These are phyloP conservation scores for Fusarium brevicatenulatum DNA, from an alignment of 2,329 filamentous ascomycete genomes.

Conservation along the genomic window DNA sequence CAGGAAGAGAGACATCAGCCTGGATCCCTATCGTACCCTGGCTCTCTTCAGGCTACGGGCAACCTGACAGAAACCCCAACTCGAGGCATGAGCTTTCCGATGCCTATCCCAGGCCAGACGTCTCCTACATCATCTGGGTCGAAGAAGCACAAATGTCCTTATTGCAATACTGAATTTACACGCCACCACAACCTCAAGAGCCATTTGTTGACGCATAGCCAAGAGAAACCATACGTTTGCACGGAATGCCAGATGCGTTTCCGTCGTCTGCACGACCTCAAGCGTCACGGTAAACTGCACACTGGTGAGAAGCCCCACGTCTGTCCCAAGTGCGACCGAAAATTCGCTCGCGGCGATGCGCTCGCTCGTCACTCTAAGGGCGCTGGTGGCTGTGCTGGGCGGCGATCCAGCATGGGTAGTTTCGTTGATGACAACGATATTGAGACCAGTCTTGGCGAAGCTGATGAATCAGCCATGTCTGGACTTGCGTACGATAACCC, in stretches of 20 bases:
- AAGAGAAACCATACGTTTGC: conserved; percentile 97
- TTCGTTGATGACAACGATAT: conserved; percentile 83
- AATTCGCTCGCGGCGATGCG: conserved; percentile 95
- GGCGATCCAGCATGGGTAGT: conserved; percentile 84
- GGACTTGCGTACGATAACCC: conserved; percentile 65
- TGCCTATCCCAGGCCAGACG: conserved; percentile 57
- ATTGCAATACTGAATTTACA: conserved; percentile 96
- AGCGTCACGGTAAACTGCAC: conserved; percentile 95
- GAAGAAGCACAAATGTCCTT: conserved; percentile 96
- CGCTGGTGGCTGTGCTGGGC: conserved; percentile 91
- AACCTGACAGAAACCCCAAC: conserved; percentile 57
- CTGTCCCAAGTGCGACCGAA: conserved; percentile 92
- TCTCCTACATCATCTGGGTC: conserved; percentile 68
- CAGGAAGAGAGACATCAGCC: conserved; percentile 63
- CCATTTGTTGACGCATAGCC: conserved; percentile 94
- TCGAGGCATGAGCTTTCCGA: conserved; percentile 68
- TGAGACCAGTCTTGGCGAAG: conserved; percentile 59
- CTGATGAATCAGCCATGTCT: conserved; percentile 67
- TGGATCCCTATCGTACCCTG: conserved; percentile 66
- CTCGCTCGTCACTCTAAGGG: conserved; percentile 95
- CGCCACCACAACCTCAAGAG: conserved; percentile 98
- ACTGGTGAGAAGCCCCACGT: conserved; percentile 96
- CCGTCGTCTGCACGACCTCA: conserved; percentile 90
- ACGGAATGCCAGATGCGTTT: conserved; percentile 94
- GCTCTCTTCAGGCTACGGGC: conserved; percentile 56